Percentiles rank a stretch among this genome's conserved stretches.
Conservation (phyloP, 208 protist species). For the Crithidia thermophila region DNA sequence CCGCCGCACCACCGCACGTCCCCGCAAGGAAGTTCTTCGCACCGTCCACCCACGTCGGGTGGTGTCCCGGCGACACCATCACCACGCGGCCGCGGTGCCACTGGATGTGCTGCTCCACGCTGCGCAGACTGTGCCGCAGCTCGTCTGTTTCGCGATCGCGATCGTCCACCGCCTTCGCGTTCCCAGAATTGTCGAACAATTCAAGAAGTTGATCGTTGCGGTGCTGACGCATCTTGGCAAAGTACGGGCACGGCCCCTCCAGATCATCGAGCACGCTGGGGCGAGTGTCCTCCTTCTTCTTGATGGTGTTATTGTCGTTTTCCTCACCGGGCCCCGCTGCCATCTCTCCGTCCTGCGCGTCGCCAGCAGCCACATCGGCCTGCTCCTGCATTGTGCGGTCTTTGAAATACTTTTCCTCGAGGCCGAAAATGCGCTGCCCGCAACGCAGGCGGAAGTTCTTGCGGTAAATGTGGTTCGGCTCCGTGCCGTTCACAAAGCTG, state of each 20-base stretch:
- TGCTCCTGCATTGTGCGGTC: background rate
- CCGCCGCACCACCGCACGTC: slow-evolving; percentile 24
- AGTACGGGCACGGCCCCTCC: background rate
- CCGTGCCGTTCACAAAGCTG: slow-evolving; percentile 96
- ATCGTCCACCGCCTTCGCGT: background rate
- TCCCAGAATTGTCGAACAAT: background rate
- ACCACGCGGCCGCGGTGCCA: slow-evolving; percentile 93
- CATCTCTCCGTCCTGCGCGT: background rate
- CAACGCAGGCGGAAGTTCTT: slow-evolving; percentile 12
- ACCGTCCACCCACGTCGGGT: slow-evolving; percentile 88
- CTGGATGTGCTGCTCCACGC: slow-evolving; percentile 90
- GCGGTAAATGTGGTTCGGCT: slow-evolving; percentile 65
- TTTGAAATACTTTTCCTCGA: slow-evolving; percentile 10
- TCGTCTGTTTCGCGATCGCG: slow-evolving; percentile 93
- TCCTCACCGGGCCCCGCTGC: no score
- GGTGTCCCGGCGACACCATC: slow-evolving; percentile 97
- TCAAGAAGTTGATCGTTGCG: background rate
- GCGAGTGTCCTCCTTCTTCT: no score
- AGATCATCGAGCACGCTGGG: background rate
- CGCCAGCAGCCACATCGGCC: background rate
- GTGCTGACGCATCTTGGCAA: background rate
- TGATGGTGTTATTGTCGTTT: no score
- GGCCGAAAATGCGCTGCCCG: background rate
- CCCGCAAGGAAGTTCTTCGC: slow-evolving; percentile 59
- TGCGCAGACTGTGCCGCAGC: slow-evolving; percentile 94